Evolutionary conservation across 805 yeast species (phyloP).

Genomic region (Yueomyces sp.): DNA sequence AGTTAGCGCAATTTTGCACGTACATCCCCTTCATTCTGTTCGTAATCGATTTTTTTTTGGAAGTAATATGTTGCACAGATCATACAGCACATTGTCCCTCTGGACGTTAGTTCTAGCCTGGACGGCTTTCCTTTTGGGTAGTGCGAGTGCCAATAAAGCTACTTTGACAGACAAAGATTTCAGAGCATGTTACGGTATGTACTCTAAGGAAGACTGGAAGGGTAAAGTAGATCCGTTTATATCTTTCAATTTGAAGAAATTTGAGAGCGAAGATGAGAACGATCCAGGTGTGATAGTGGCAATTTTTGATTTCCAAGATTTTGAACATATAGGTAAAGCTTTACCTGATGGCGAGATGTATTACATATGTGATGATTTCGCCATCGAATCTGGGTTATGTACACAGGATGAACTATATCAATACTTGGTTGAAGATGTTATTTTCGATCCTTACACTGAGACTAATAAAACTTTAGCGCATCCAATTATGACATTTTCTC

Average conservation of each 20-base stretch:
- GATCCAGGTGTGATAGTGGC: constrained; percentile 46
- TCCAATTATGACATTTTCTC: constrained; percentile 41
- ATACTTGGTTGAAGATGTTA: constrained; percentile 41
- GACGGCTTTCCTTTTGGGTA: background rate
- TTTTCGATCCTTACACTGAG: constrained; percentile 31
- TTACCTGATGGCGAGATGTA: constrained; percentile 31
- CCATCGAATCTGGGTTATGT: constrained; percentile 50
- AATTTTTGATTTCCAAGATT: constrained; percentile 75
- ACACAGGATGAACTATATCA: constrained; percentile 37
- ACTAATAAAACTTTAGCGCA: constrained; percentile 40
- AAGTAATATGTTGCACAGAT: too few species aligned
- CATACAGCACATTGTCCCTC: too few species aligned
- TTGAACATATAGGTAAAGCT: constrained; percentile 47
- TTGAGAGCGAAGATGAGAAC: constrained; percentile 21
- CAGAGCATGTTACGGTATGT: constrained; percentile 84
- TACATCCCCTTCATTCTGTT: too few species aligned
- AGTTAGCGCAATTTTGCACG: too few species aligned
- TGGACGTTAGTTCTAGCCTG: background rate
- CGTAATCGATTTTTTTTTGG: too few species aligned
- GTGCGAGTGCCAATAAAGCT: constrained; percentile 28
- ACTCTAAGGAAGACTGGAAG: constrained; percentile 75
- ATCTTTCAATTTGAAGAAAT: constrained; percentile 31
- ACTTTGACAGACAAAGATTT: constrained; percentile 35
- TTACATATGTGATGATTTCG: constrained; percentile 64
- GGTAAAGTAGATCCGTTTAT: constrained; percentile 59